Conservation (phyloP, 768 basidiomycete genomes). For the Tremella yokohamensis region DNA sequence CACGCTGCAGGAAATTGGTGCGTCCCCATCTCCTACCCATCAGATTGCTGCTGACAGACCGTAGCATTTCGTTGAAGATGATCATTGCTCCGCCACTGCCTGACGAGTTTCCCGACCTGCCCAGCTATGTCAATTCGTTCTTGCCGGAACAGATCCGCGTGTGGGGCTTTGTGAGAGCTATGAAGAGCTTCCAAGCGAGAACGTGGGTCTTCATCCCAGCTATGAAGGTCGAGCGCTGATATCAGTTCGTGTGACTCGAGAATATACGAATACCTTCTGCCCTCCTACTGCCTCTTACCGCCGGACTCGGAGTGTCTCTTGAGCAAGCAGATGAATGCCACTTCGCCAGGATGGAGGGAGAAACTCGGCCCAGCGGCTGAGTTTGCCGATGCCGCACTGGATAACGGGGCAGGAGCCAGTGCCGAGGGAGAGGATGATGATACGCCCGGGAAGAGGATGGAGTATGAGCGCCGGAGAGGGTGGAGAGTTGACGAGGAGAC, state of each 20-base stretch:
- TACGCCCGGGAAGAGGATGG: conserved; percentile 27
- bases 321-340: conserved; percentile 39
- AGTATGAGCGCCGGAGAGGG: conserved; percentile 48
- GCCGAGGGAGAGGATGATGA: conserved; percentile 11
- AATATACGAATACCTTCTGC: conserved; percentile 96
- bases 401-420: background rate
- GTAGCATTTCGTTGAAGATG: conserved; percentile 65
- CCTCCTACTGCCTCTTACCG: conserved; percentile 85
- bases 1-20: conserved; percentile 95
- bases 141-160: conserved; percentile 87
- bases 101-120: conserved; percentile 56
- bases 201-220: conserved; percentile 34
- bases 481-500: conserved; percentile 65
- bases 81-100: conserved; percentile 65
- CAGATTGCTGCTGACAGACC: background rate
- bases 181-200: conserved; percentile 54
- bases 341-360: conserved; percentile 65
- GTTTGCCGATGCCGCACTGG: conserved; percentile 49
- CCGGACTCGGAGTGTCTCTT: conserved; percentile 74
- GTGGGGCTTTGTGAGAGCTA: conserved; percentile 74
- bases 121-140: conserved; percentile 72
- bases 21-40: conserved; percentile 50
- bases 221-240: background rate
- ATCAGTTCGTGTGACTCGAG: conserved; percentile 84
- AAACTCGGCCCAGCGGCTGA: conserved; percentile 53